Evolutionary conservation across 148 eudicot genomes (phyloP).

Genomic region (Cornus controversa): DNA sequence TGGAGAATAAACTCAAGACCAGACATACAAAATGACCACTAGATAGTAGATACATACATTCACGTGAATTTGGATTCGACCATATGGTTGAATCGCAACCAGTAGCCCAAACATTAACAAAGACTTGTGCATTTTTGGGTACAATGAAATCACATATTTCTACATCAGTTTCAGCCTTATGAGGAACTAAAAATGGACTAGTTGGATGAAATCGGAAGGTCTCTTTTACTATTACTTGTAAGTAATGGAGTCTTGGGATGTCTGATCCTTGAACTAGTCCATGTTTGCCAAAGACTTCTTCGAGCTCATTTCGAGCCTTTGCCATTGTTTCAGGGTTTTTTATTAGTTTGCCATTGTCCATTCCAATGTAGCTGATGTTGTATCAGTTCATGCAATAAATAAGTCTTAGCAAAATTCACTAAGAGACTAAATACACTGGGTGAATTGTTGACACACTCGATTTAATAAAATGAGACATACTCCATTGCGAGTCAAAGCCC

Average conservation of each 20-base stretch:
- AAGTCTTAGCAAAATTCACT: too few species aligned
- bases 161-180: constrained; percentile 14
- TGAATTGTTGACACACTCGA: too few species aligned
- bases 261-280: constrained; percentile 24
- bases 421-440: too few species aligned
- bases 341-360: constrained; percentile 41
- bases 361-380: constrained; percentile 28
- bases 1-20: too few species aligned
- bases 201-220: constrained; percentile 31
- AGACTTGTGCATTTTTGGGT: constrained; percentile 31
- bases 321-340: constrained; percentile 19
- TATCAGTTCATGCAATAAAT: constrained; percentile 2
- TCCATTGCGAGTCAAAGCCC: too few species aligned
- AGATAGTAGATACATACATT: too few species aligned
- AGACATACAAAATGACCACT: too few species aligned
- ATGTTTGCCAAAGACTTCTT: constrained; percentile 17
- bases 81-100: constrained; percentile 29
- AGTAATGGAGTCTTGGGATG: constrained; percentile 17
- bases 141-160: constrained; percentile 4
- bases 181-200: constrained; percentile 32
- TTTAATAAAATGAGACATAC: too few species aligned
- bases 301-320: constrained; percentile 33
- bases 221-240: constrained; percentile 34
- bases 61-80: constrained; percentile 7
- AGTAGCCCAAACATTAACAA: constrained; percentile 38